Base-by-base conservation (phyloP, 306 rosid genomes). In the Begonia loranthoides region DNA sequence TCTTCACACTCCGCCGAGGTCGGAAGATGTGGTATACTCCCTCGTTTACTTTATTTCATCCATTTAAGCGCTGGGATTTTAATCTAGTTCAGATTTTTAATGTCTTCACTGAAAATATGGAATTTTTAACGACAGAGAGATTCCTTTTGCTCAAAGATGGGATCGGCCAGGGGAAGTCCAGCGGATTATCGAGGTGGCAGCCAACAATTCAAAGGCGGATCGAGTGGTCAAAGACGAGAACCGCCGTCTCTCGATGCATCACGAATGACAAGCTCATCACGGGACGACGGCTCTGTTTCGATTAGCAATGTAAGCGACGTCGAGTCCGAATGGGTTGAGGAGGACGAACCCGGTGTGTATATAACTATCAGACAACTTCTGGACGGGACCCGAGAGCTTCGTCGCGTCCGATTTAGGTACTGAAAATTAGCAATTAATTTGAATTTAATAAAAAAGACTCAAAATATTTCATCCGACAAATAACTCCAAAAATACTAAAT, bases 361-460 rank as follows among this genome's bases (percentile, higher is more conserved):
- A 72, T 90, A 15, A 90, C 99, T 0, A 83, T 90, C 60, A 63
- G 87, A 49, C 92, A 73, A 62, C 72, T 69, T 16, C 74, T 83
- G 15, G 93, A 86, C 59, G 99, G 99, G 46, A 83, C 74, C 1
- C 76, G 75, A 67, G 93, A 80, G 69, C 86, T 90, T 46, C 83
- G 94, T 15, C 95, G 99, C 53, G 83, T 90, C 59, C 65, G 86
- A 62, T 90, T 90, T 80, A 90, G 96, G 99, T 86, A 78, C 58
- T 9, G 9, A 59, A 62, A 47, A 49, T 13, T 39, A 57, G 12
- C 55, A 8, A 9, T n/a, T n/a, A n/a, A n/a, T n/a, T n/a, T n/a
- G 22, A 19, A 19, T 19, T 19, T 19, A 19, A 19, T 19, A 19
- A 19, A 19, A 19, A 19, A 19, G 2, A 19, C 3, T 19, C 22